Evolutionary conservation across 345 rosid genomes (phyloP).

Genomic region (Kernera saxatilis): DNA sequence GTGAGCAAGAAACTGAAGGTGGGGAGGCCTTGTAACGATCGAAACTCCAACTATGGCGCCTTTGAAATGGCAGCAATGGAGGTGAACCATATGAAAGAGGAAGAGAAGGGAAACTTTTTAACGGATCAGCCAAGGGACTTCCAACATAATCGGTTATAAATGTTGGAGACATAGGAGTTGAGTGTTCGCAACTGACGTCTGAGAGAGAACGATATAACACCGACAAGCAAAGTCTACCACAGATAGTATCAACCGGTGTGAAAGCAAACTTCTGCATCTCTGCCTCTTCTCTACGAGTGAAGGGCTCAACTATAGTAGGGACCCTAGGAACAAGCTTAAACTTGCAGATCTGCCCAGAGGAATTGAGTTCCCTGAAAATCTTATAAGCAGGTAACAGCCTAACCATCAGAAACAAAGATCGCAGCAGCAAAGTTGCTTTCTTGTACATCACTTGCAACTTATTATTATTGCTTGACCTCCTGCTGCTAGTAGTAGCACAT

Average conservation of each 20-base stretch:
- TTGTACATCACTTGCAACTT: constrained; percentile 58
- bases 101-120: constrained; percentile 72
- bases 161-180: constrained; percentile 76
- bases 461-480: constrained; percentile 59
- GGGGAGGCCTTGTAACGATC: constrained; percentile 65
- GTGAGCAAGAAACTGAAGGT: constrained; percentile 64
- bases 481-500: constrained; percentile 38
- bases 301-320: constrained; percentile 73
- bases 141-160: constrained; percentile 93
- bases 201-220: constrained; percentile 60
- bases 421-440: constrained; percentile 72
- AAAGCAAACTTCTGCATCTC: constrained; percentile 85
- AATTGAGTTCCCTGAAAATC: constrained; percentile 70
- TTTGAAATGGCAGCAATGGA: constrained; percentile 67
- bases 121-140: constrained; percentile 88
- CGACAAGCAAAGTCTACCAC: constrained; percentile 84
- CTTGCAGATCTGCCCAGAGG: constrained; percentile 54
- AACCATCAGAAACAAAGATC: constrained; percentile 77
- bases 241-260: constrained; percentile 73
- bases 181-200: constrained; percentile 58
- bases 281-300: constrained; percentile 72
- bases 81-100: constrained; percentile 72
- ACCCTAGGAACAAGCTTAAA: constrained; percentile 70
- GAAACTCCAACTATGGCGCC: constrained; percentile 88
- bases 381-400: constrained; percentile 92